These are phyloP conservation scores for Kodamaea laetipori DNA, from an alignment of 805 yeast genomes.

Conservation along the genomic window DNA sequence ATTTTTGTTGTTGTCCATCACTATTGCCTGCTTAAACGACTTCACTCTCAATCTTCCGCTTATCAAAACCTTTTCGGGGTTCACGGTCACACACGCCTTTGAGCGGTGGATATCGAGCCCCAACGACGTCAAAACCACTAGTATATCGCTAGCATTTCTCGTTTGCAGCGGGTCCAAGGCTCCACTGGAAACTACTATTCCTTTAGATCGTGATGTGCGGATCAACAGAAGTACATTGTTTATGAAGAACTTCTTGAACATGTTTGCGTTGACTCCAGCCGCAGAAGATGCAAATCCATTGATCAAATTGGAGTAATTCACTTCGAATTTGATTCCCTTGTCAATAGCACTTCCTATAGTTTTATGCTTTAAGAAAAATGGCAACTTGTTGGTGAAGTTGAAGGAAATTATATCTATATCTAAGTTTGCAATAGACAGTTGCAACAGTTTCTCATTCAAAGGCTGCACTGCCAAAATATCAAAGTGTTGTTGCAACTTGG, in stretches of 20 bases:
- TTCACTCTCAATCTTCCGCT: slow-evolving; percentile 73
- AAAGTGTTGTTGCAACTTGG: slow-evolving; percentile 51
- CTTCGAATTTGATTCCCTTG: slow-evolving; percentile 81
- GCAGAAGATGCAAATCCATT: slow-evolving; percentile 29
- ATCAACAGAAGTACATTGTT: slow-evolving; percentile 72
- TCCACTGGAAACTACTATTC: slow-evolving; percentile 79
- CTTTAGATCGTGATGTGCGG: slow-evolving; percentile 79
- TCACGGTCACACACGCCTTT: slow-evolving; percentile 56
- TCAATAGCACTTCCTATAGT: slow-evolving; percentile 80
- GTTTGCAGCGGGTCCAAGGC: slow-evolving; percentile 56
- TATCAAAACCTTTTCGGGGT: slow-evolving; percentile 64
- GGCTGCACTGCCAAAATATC: slow-evolving; percentile 87
- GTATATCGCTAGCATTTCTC: slow-evolving; percentile 70
- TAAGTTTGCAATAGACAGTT: slow-evolving; percentile 68
- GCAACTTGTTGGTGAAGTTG: slow-evolving; percentile 63
- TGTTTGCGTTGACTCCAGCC: slow-evolving; percentile 21
- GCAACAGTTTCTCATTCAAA: slow-evolving; percentile 72
- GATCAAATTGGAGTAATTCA: slow-evolving; percentile 63
- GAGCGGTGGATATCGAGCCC: slow-evolving; percentile 72
- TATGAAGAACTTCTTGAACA: slow-evolving; percentile 62
- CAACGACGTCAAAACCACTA: slow-evolving; percentile 62
- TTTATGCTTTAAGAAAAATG: slow-evolving; percentile 80
- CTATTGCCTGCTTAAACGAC: slow-evolving; percentile 76
- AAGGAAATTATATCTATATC: slow-evolving; percentile 84
- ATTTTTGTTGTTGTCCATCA: slow-evolving; percentile 46